A percentile compares a stretch with the other conserved stretches of the same genome.
Conservation (phyloP, 441 rosid species). For the Gossypium laxum region DNA sequence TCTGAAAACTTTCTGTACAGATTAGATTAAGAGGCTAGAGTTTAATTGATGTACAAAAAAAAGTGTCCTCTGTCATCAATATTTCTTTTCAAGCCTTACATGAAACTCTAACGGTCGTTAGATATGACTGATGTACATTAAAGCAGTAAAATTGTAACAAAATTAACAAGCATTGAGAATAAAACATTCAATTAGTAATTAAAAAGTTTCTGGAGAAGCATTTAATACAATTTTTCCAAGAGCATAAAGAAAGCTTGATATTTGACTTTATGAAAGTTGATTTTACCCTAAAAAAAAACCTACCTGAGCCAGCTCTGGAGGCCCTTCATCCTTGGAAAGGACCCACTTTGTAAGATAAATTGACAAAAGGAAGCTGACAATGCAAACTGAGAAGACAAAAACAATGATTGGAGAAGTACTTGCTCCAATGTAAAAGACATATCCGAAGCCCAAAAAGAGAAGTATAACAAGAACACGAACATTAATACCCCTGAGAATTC, state of each 20-base stretch:
- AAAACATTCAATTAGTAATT: not conserved
- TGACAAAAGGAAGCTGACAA: conserved; percentile 67
- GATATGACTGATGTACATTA: not conserved
- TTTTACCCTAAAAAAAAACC: conserved; percentile 9
- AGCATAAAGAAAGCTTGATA: conserved; percentile 1
- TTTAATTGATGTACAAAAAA: not conserved
- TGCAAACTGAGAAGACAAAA: conserved; percentile 79
- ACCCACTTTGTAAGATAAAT: conserved; percentile 89
- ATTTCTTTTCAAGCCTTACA: not conserved
- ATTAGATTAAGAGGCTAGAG: not conserved
- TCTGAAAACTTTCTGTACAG: not conserved
- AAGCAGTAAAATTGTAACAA: not conserved
- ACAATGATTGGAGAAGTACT: conserved; percentile 84
- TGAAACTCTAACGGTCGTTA: not conserved
- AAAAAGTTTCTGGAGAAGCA: not conserved
- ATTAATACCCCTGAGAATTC: conserved; percentile 67
- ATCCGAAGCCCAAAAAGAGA: conserved; percentile 65
- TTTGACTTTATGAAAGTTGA: not conserved
- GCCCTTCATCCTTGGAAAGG: conserved; percentile 93
- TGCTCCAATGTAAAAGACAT: conserved; percentile 73
- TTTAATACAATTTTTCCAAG: not conserved
- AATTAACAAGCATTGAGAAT: not conserved
- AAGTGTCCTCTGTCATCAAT: not conserved
- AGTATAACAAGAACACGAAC: conserved; percentile 63
- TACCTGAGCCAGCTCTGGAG: conserved; percentile 95